Evolutionary conservation across 805 yeast species (phyloP).

Genomic region (Pichia scutulata): DNA sequence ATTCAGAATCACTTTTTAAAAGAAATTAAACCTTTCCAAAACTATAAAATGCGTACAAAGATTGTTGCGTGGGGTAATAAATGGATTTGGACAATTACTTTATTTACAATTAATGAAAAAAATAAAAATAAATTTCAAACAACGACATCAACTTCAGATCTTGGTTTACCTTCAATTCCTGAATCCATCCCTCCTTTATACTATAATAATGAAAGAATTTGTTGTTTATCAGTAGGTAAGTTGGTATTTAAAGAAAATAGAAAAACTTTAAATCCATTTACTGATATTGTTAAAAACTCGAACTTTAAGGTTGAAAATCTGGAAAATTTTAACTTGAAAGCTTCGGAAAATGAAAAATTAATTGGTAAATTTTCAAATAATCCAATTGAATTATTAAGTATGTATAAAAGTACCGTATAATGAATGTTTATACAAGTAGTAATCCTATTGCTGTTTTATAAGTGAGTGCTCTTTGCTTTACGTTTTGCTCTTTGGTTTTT

Average conservation of each 20-base stretch:
- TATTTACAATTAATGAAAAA: slow-evolving; percentile 39
- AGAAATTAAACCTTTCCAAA: slow-evolving; percentile 64
- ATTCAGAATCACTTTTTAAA: slow-evolving; percentile 59
- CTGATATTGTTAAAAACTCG: neutral
- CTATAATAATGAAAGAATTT: slow-evolving; percentile 17
- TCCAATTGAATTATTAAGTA: neutral
- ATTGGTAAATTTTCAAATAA: neutral
- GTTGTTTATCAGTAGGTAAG: slow-evolving; percentile 60
- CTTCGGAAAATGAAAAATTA: neutral
- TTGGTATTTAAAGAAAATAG: slow-evolving; percentile 77
- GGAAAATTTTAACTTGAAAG: neutral
- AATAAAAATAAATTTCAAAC: neutral
- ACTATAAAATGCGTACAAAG: slow-evolving; percentile 47
- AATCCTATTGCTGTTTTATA: too few relatives aligned
- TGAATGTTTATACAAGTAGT: too few relatives aligned
- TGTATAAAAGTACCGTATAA: neutral
- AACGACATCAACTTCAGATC: neutral
- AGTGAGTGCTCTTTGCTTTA: too few relatives aligned
- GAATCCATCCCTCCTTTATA: slow-evolving; percentile 1
- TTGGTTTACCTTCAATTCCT: neutral
- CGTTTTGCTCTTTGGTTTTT: neutral
- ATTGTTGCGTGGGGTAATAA: slow-evolving; percentile 80
- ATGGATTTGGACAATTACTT: slow-evolving; percentile 69
- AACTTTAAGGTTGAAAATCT: neutral
- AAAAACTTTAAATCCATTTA: slow-evolving; percentile 57